Evolutionary conservation across 768 basidiomycete species (phyloP), one percentile per base, ranked within the genome.

Genomic region (Ramaria sp.): DNA sequence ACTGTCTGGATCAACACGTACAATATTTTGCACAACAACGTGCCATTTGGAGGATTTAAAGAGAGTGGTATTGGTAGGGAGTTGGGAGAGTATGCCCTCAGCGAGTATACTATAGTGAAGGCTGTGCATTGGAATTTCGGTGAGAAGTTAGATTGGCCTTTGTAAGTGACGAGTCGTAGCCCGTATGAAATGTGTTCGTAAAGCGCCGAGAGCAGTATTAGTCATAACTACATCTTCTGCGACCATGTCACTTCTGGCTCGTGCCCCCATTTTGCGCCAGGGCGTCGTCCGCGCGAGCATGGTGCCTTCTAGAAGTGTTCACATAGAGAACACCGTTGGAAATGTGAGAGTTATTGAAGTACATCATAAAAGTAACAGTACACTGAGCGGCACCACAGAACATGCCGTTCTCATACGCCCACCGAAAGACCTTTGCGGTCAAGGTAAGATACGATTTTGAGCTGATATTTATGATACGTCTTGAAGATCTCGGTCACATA

Each of bases 1-100:
- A 94, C 89, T 27, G 88, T 91, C 42, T 96, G 93, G 92, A 79
- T 93, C 59, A 97, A 97, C 69, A 85, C 91, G 65, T 94, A 92
- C 71, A 88, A 86, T 65, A 42, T 87, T 12, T 69, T 95, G 56
- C 79, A 81, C 71, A 90, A 89, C 68, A 91, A 94, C 59, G 85
- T 92, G 46, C 95, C 95, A 1, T 97, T 97, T 65, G 94, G 95
- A 38, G 95, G 94, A 22, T 95, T 88, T 75, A 95, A 94, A 71
- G 86, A 90, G 67, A 89, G 87, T 43, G 92, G 92, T 53, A 83
- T 89, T 64, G 86, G 88, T 87, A 83, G 91, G 54, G 91, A 94
- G 68, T 81, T 94, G 55, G 91, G 91, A 42, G 83, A 83, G 66
- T 82, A 90, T 62, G 90, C 88, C 22, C 75, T 92, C 56, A 82